Base-by-base conservation (phyloP, 495 filamentous ascomycete species). In the Annulohypoxylon bovei region DNA sequence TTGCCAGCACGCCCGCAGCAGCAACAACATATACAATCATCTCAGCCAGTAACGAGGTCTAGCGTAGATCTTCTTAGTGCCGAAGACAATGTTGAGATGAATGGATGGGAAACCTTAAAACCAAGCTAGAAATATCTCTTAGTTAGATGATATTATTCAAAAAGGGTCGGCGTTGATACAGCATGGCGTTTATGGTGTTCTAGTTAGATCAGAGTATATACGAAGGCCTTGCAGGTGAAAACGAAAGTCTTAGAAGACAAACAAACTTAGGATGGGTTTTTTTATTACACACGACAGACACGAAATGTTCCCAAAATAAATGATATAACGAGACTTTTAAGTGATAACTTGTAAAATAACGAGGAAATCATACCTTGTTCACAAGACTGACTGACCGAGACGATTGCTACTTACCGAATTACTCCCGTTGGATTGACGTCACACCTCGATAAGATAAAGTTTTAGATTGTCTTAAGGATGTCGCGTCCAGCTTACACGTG, bases 41-140 rank as follows among this genome's bases (percentile, higher is more conserved):
- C 71, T 46, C 79, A 67, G 40, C 44, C 75, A 22, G 70, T 62
- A 32, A 32, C 42, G 6, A 61, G 44, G 47, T 32, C 70, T 40
- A 64, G 60, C 11, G 66, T 82, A 11, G 82, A 84, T 59, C 72
- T 84, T 18, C 68, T 84, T 6, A 76, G 73, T 9, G 78, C 77
- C 37, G 81, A 84, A 30, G 78, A 60, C 9, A 70, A 56, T 12
- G 65, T 39, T 22, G 79, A 82, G 61, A 75, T 85, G 75, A 78
- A 79, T 9, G 78, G 79, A 32, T 85, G 83, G 83, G 80, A 84
- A 59, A 81, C 82, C 9, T 54, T 85, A 67, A 83, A 82, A 58
- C 83, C 77, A 49, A 77, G 70, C 23, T 74, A 72, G 56, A 59
- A 14, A 39, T 33, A 16, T 28, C 27, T 8, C 18, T 67, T 23